Evolutionary conservation across 352 stramenopile genomes (phyloP), one percentile per base, ranked within the genome.

Genomic region (Globisporangium yorkense): DNA sequence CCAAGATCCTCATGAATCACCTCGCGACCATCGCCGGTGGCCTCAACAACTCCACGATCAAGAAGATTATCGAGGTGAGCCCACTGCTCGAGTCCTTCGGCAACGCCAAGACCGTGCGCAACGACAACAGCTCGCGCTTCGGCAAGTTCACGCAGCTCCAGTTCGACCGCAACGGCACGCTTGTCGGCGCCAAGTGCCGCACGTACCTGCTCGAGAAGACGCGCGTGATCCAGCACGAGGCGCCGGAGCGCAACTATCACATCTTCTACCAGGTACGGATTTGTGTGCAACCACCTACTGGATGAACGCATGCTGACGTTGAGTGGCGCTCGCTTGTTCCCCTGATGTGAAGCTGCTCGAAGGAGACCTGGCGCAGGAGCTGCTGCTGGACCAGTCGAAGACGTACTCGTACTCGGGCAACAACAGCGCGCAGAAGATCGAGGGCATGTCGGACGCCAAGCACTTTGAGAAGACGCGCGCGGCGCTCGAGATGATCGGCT

Each of bases 181-280:
- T 99, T 0, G 80, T 97, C 45, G 92, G 96, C 31, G 93, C 93
- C 54, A 97, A 96, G 62, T 97, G 97, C 52, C 87, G 95, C 66
- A 99, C 96, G 13, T 99, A 98, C 67, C 67, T 99, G 9, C 68
- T 99, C 5, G 96, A 99, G 72, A 98, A 99, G 80, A 97, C 96
- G 8, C 92, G 97, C 67, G 84, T 99, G 45, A 97, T 97, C 31
- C 88, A 91, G 35, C 96, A 99, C 67, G 91, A 96, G 56, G 77
- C 76, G 2, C 79, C 89, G 2, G 96, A 99, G 69, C 74, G 96
- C 27, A 98, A 98, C 68, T 98, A 98, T 72, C 94, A 98, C 74
- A 98, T 99, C 62, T 98, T 98, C 67, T 98, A 98, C 68, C 85
- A 98, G 51, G 18, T 35, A 9, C 31, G 31, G 31, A 12, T 10